A percentile compares a stretch with the other conserved stretches of the same genome.
Evolutionary conservation across 192 early-diverging fungal species (phyloP).

Genomic region (Ramicandelaber brevisporus): DNA sequence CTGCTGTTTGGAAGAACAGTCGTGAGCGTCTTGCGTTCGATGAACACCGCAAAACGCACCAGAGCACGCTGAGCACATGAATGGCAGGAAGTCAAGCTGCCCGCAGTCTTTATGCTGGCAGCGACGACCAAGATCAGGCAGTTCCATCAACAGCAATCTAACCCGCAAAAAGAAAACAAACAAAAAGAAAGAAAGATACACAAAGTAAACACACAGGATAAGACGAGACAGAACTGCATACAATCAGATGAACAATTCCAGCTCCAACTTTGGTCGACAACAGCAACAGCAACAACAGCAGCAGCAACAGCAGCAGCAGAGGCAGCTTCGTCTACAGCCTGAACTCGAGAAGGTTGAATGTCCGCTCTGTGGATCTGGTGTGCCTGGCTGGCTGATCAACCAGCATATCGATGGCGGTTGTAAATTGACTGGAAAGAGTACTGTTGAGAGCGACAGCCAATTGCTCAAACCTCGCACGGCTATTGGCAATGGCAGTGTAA

Average conservation of each 20-base stretch:
- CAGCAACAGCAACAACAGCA: neutral
- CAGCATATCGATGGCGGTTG: neutral
- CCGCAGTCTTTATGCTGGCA: too few relatives aligned
- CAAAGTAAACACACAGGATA: neutral
- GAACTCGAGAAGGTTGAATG: neutral
- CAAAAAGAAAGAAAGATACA: neutral
- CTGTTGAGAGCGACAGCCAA: too few relatives aligned
- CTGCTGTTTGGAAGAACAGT: too few relatives aligned
- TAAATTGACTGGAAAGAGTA: neutral
- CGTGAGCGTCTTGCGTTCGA: neutral
- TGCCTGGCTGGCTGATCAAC: neutral
- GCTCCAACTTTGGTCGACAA: neutral
- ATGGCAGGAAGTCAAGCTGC: neutral
- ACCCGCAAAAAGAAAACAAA: neutral
- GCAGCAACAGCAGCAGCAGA: neutral
- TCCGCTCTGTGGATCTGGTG: neutral
- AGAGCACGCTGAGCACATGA: neutral
- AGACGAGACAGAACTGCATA: neutral
- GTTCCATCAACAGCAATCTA: neutral
- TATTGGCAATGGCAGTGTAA: too few relatives aligned
- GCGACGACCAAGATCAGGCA: too few relatives aligned
- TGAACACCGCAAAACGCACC: neutral
- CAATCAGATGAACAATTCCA: neutral
- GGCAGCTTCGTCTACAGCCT: neutral
- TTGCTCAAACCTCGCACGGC: too few relatives aligned